phyloP scores from a whole-genome alignment of 129 eudicot species.

The Helichrysum umbraculigerum region DNA sequence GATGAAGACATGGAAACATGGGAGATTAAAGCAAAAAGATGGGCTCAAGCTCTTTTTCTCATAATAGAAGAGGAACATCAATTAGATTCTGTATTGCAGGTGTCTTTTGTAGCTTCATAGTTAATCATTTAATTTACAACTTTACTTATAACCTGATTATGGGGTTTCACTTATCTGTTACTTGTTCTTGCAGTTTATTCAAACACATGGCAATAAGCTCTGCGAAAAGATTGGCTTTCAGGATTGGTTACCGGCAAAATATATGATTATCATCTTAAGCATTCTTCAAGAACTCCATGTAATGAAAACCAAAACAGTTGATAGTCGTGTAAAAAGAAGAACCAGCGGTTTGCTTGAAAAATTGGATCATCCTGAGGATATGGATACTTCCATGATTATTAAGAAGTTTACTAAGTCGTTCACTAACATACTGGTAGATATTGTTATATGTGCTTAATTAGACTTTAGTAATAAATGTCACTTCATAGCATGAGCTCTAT shows the following conservation, averaged over 20 bases:
- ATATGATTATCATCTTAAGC: slow-evolving; percentile 62
- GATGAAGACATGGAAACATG: slow-evolving; percentile 87
- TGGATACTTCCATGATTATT: slow-evolving; percentile 31
- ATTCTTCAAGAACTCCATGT: slow-evolving; percentile 64
- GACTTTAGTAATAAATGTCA: not conserved
- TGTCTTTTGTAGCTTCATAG: slow-evolving; percentile 21
- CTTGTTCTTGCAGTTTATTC: slow-evolving; percentile 58
- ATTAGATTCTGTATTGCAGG: slow-evolving; percentile 60
- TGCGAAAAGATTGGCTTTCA: slow-evolving; percentile 39
- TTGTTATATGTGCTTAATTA: slow-evolving; percentile 2
- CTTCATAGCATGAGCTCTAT: slow-evolving; percentile 17
- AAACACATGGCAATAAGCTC: slow-evolving; percentile 51
- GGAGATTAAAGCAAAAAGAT: slow-evolving; percentile 74
- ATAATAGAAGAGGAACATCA: slow-evolving; percentile 49
- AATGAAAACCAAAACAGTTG: slow-evolving; percentile 46
- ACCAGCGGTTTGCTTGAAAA: slow-evolving; percentile 28
- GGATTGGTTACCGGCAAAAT: slow-evolving; percentile 64
- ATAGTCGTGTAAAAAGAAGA: slow-evolving; percentile 23
- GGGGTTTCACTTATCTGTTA: slow-evolving; percentile 19
- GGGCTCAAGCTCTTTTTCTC: slow-evolving; percentile 81
- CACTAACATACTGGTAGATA: slow-evolving; percentile 57
- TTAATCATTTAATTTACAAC: not conserved
- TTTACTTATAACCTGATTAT: slow-evolving; percentile 6
- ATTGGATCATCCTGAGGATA: slow-evolving; percentile 22
- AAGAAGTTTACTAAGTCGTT: slow-evolving; percentile 47